Evolutionary conservation across 75 land plant genomes (phyloP), one percentile per base, ranked within the genome.

Genomic region (Pinus taeda): DNA sequence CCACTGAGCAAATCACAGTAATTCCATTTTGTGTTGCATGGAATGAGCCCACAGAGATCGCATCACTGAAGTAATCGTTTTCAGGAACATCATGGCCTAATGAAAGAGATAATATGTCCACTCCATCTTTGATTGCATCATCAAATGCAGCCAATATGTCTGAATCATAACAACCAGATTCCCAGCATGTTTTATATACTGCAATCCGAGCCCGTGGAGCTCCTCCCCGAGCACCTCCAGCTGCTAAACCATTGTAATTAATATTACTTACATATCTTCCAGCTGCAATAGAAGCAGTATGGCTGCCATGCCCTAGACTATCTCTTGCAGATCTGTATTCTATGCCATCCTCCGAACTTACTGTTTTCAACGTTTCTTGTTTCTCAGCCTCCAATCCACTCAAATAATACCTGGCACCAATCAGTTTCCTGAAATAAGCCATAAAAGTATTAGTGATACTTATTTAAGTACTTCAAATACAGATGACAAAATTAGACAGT

Each of bases 71-170:
- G 49, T 89, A 91, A 70, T 88, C 90, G 42, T 79, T 82, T 76
- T 88, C 90, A 29, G 90, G 93, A 22, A 83, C 59, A 75, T 87
- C 85, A 0, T 93, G 85, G 57, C 95, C 95, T 29, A 93, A 71
- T 57, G 95, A 93, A 71, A 91, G 58, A 8, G 93, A 88, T 17
- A 96, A 33, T 8, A 96, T 82, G 66, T 93, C 88, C 33, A 93
- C 98, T 14, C 98, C 98, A 81, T 96, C 98, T 59, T 78, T 84
- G 58, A 96, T 86, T 17, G 98, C 98, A 79, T 90, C 94, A 78
- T 95, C 98, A 60, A 93, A 86, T 11, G 96, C 98, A 33, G 98
- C 94, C 36, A 95, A 78, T 26, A 95, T 76, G 77, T 93, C 96
- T 33, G 88, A 85, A 64, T 88, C 90, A 59, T 80, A 84, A 82